phyloP scores from a whole-genome alignment of 352 stramenopile species.

The Pythium oligandrum region DNA sequence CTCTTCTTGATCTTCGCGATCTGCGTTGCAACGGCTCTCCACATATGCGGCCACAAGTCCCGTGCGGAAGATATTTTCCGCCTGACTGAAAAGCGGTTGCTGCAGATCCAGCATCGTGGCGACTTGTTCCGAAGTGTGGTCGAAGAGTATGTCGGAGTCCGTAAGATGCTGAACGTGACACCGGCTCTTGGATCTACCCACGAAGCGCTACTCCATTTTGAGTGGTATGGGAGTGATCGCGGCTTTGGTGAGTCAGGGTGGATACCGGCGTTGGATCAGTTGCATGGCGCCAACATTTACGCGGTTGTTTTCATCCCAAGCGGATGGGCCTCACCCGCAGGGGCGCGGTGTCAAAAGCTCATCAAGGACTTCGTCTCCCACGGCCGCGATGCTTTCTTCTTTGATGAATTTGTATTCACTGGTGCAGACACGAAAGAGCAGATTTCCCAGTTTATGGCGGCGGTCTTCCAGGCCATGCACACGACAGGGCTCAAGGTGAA shows the following conservation, averaged over 20 bases:
- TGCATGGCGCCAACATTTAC: too few species aligned
- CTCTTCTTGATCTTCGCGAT: constrained; percentile 1
- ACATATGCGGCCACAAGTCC: constrained; percentile 1
- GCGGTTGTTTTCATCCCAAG: not conserved
- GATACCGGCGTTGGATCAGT: not conserved
- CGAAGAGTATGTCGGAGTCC: constrained; percentile 1
- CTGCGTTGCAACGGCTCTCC: not conserved
- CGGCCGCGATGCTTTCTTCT: not conserved
- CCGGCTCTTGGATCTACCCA: not conserved
- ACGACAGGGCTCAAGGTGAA: too few species aligned
- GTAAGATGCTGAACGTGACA: not conserved
- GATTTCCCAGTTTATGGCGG: too few species aligned
- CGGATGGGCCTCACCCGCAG: not conserved
- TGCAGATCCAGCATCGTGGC: not conserved
- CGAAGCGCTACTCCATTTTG: not conserved
- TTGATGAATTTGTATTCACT: constrained; percentile 2
- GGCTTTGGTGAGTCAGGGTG: not conserved
- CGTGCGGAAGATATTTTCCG: not conserved
- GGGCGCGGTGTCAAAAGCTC: not conserved
- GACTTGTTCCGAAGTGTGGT: constrained; percentile 1
- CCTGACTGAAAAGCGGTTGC: constrained; percentile 1
- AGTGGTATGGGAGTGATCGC: not conserved
- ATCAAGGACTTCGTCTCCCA: not conserved
- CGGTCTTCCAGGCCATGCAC: too few species aligned
- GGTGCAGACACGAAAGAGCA: not conserved